A percentile compares a stretch with the other conserved stretches of the same genome.
Evolutionary conservation across 495 filamentous ascomycete species (phyloP).

Genomic region (Cryomyces antarcticus): DNA sequence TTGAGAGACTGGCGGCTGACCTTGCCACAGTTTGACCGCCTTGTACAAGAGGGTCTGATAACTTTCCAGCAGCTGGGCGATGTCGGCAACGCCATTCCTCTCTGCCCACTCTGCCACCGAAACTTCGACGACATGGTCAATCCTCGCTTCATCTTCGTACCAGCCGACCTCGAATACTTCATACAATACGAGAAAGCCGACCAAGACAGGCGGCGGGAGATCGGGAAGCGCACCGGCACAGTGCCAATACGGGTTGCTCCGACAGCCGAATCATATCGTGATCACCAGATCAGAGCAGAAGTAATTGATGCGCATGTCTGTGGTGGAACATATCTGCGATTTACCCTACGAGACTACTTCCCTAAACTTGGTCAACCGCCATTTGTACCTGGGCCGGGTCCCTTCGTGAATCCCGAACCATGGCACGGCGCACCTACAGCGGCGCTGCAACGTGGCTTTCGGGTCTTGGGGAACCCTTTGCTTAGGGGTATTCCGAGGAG

Average conservation of each 20-base stretch:
- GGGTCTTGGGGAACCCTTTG: background rate
- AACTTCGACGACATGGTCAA: slow-evolving; percentile 3
- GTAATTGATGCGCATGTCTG: background rate
- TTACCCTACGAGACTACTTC: slow-evolving; percentile 2
- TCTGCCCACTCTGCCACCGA: slow-evolving; percentile 3
- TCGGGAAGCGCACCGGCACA: background rate
- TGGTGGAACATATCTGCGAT: slow-evolving; percentile 1
- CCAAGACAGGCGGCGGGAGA: background rate
- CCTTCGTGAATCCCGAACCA: slow-evolving; percentile 1
- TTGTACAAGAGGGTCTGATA: slow-evolving; percentile 1
- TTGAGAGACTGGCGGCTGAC: background rate
- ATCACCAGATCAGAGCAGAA: slow-evolving; percentile 1
- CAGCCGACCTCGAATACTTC: slow-evolving; percentile 3
- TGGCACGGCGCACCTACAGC: slow-evolving; percentile 5
- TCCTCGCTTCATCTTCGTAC: slow-evolving; percentile 5
- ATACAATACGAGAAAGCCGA: slow-evolving; percentile 4
- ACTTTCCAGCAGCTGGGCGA: background rate
- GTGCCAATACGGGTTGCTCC: background rate
- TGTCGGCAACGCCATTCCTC: slow-evolving; percentile 3
- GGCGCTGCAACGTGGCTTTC: slow-evolving; percentile 2
- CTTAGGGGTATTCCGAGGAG: no score
- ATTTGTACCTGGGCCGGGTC: background rate
- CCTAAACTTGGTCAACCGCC: slow-evolving; percentile 3
- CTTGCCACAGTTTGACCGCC: slow-evolving; percentile 1
- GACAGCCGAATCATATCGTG: slow-evolving; percentile 1